phyloP scores from a whole-genome alignment of 1,139 yeast species.

The Sugiyamaella pinicola region DNA sequence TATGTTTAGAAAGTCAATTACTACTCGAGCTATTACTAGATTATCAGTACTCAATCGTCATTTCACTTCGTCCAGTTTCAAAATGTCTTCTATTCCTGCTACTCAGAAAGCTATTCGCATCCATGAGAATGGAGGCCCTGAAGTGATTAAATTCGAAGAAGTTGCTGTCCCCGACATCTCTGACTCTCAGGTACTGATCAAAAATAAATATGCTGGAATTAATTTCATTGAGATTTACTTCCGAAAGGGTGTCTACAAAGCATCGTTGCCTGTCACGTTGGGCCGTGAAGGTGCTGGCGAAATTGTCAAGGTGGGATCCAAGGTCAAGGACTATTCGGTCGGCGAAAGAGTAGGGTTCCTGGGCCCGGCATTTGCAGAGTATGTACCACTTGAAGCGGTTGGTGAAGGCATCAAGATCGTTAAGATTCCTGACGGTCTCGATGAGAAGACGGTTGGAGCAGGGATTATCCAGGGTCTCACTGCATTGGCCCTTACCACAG shows the following conservation, averaged over 20 bases:
- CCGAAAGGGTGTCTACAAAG: conserved; percentile 73
- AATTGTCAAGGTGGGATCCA: conserved; percentile 66
- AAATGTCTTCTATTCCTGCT: conserved; percentile 48
- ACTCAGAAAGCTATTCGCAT: conserved; percentile 62
- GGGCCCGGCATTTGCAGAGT: conserved; percentile 68
- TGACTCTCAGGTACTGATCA: conserved; percentile 62
- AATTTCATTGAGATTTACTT: conserved; percentile 83
- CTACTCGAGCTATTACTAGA: not conserved
- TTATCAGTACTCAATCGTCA: conserved; percentile 7
- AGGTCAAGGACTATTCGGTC: conserved; percentile 57
- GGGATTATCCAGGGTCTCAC: conserved; percentile 73
- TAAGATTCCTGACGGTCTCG: conserved; percentile 29
- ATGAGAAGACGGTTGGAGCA: conserved; percentile 61
- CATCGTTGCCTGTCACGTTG: conserved; percentile 58
- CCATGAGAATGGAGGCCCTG: conserved; percentile 59
- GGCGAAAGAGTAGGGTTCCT: conserved; percentile 74
- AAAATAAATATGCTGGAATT: conserved; percentile 73
- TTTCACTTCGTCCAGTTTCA: conserved; percentile 12
- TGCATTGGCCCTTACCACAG: conserved; percentile 67
- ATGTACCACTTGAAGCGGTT: conserved; percentile 47
- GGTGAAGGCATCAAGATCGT: conserved; percentile 49
- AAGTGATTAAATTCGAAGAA: conserved; percentile 54
- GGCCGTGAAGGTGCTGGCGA: conserved; percentile 89
- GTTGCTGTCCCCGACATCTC: conserved; percentile 60
- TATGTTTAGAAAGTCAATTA: not conserved